Evolutionary conservation across 2,329 filamentous ascomycete species (phyloP), one percentile per base, ranked within the genome.

Genomic region (Cryphonectria parasitica): DNA sequence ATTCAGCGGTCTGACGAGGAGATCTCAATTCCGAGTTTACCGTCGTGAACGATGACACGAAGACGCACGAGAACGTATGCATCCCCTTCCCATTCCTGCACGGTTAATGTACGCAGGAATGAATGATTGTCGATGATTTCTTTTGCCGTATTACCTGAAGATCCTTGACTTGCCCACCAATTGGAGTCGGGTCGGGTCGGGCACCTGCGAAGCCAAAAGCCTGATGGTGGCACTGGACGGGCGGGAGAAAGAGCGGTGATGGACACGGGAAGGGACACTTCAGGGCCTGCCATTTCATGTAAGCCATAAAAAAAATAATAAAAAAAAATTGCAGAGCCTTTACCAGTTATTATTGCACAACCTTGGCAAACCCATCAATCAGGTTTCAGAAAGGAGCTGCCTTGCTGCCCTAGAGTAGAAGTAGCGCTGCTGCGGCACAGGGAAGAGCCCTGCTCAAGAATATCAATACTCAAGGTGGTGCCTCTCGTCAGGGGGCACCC

Each of bases 361-460:
- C 71, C 68, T 75, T 66, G 28, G 63, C 62, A 15, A 63, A 60
- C 58, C 31, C 65, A 31, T 43, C 43, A 63, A 69, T 41, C 71
- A 43, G 68, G 71, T 66, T 67, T 68, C 71, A 65, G 67, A 68
- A 52, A 39, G 31, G 39, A 43, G 43, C 54, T 69, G 54, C 54
- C 54, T 31, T 58, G 28, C 25, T 39, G 34, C 41, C 43, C 43
- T 31, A 43, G 5, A 36, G 34, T 19, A 17, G 43, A 5, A 34
- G 41, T 34, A 15, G 22, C 31, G 63, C 22, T 28, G n/a, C n/a
- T 28, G 13, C 11, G 11, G 7, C 31, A 25, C 71, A 72, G 58
- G 71, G 71, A 49, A 66, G 69, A 60, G 61, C 71, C 71, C 64
- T 70, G 71, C 69, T 70, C 3, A 4, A 2, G 17, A 49, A 28